A percentile compares a stretch with the other conserved stretches of the same genome.
phyloP scores from a whole-genome alignment of 2,329 filamentous ascomycete species.

The Diaporthe citri region DNA sequence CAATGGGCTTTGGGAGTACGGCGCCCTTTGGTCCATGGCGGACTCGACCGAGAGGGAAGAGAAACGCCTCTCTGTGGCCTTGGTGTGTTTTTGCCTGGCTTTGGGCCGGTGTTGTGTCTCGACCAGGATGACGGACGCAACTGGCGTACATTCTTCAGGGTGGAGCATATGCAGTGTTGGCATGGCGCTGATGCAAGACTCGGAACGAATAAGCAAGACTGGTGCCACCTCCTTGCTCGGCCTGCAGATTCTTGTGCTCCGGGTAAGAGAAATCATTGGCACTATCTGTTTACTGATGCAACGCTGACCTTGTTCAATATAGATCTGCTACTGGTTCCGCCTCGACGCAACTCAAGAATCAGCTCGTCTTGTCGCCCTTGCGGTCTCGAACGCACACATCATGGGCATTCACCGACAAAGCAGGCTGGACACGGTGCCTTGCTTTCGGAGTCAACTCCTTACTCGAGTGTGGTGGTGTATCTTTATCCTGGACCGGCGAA shows the following conservation, averaged over 20 bases:
- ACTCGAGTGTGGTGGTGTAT: constrained; percentile 35
- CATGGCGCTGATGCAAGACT: constrained; percentile 34
- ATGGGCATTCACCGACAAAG: constrained; percentile 35
- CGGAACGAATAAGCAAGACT: constrained; percentile 30
- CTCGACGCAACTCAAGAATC: constrained; percentile 36
- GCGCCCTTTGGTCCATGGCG: constrained; percentile 33
- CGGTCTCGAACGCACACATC: constrained; percentile 37
- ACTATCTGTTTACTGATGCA: not conserved
- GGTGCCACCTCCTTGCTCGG: constrained; percentile 33
- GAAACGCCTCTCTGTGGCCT: constrained; percentile 34
- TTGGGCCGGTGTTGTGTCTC: constrained; percentile 38
- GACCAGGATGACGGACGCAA: constrained; percentile 35
- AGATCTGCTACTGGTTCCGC: constrained; percentile 31
- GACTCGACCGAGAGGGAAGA: constrained; percentile 33
- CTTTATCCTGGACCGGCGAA: constrained; percentile 35
- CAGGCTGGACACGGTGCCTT: constrained; percentile 26
- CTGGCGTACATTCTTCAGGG: constrained; percentile 35
- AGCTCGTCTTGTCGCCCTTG: constrained; percentile 33
- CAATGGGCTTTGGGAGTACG: constrained; percentile 37
- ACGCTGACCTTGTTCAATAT: not conserved
- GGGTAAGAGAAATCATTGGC: not conserved
- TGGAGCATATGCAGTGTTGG: constrained; percentile 37
- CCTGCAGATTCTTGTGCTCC: constrained; percentile 30
- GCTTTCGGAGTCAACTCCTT: constrained; percentile 30
- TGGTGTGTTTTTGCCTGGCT: constrained; percentile 37